phyloP scores from a whole-genome alignment of 805 yeast species.

The Hanseniaspora pseudoguilliermondii region DNA sequence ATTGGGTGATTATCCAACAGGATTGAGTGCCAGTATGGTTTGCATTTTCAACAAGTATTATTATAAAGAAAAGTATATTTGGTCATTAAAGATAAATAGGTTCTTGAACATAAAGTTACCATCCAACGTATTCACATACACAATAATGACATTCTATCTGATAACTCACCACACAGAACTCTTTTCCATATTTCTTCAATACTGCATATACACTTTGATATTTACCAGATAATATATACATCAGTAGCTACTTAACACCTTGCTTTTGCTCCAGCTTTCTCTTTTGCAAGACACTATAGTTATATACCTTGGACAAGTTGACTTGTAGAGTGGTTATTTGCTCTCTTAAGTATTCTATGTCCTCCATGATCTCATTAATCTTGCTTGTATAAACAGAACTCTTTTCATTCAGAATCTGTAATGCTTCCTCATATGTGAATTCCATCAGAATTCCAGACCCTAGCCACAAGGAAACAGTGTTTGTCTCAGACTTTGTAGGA shows the following conservation, averaged over 20 bases:
- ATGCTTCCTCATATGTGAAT: constrained; percentile 81
- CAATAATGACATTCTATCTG: background rate
- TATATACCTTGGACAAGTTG: constrained; percentile 82
- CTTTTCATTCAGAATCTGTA: constrained; percentile 49
- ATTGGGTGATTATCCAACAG: constrained; percentile 1
- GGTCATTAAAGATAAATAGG: background rate
- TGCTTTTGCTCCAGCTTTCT: constrained; percentile 27
- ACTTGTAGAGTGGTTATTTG: constrained; percentile 97
- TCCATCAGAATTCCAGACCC: constrained; percentile 98
- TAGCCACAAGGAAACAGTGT: constrained; percentile 76
- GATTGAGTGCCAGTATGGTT: background rate
- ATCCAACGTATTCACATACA: constrained; percentile 2
- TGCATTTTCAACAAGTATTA: background rate
- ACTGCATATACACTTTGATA: background rate
- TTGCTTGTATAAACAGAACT: constrained; percentile 50
- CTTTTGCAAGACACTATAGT: constrained; percentile 78
- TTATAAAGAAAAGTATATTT: background rate
- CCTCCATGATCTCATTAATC: constrained; percentile 58
- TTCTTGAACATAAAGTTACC: background rate
- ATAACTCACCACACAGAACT: constrained; percentile 2
- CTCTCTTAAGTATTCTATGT: constrained; percentile 76
- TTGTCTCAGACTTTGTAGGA: constrained; percentile 34
- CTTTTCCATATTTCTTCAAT: background rate
- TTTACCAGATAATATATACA: background rate
- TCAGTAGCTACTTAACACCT: background rate